Base-by-base conservation (phyloP, 164 flowering plant species). In the Piper longum region DNA sequence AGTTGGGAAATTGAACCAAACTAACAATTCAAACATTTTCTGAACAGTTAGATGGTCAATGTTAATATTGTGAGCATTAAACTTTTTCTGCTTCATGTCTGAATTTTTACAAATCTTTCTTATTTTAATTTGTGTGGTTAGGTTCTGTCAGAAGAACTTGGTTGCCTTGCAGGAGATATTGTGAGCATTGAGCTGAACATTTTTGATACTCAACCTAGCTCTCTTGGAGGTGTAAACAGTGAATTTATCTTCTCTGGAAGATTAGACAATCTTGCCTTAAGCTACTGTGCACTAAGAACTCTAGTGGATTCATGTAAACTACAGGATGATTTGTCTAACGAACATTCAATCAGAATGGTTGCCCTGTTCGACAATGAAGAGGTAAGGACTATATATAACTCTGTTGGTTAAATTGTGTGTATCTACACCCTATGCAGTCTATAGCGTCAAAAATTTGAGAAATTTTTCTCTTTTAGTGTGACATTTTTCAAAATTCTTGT, bases 191-290 rank as follows among this genome's bases (percentile, higher is more conserved):
- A 92, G 75, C 71, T 89, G 70, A 89, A 87, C 72, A 70, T 89
- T 61, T 92, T 96, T 75, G 96, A 92, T 76, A 92, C 93, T 19
- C 98, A 89, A 69, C 92, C 96, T 43, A 87, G 96, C 77, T 89
- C 95, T 77, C 84, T 92, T 72, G 98, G 96, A 72, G 98, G 98
- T 67, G 89, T 78, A 71, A 86, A 87, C 69, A 73, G 86, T 77
- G 96, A 92, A 65, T 92, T 92, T 72, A 89, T 92, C 60, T 89
- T 86, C 75, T 89, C 98, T 75, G 98, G 96, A 72, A 82, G 96
- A 77, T 75, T 92, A 58, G 96, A 92, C 73, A 89, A 92, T 74
- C 95, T 92, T 55, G 95, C 93, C 69, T 89, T 95, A 65, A 87
- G 93, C 63, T 92, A 72, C 71, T 92, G 96, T 80, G 96, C 96